Percentiles rank a stretch among this genome's conserved stretches.
These are phyloP conservation scores for Gracilaria domingensis DNA, from an alignment of 23 red algal genomes.

Conservation along the genomic window DNA sequence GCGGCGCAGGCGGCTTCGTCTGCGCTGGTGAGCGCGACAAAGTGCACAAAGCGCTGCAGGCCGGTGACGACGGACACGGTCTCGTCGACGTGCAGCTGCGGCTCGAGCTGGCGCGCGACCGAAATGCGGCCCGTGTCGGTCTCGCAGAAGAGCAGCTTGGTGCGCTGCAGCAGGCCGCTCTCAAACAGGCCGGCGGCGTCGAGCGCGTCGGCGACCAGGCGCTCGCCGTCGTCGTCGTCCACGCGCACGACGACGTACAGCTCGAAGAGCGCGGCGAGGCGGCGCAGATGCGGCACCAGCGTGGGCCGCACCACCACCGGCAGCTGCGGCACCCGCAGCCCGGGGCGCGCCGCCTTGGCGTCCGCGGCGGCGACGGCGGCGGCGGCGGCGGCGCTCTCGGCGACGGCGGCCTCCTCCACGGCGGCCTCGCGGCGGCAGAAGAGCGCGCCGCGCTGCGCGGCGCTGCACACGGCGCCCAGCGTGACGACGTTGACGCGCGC, in stretches of 20 bases:
- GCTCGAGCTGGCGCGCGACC: conserved; percentile 83
- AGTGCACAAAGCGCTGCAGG: conserved; percentile 74
- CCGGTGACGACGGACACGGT: conserved; percentile 55
- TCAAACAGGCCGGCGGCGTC: conserved; percentile 58
- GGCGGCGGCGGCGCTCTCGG: neutral
- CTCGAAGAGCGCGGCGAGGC: conserved; percentile 57
- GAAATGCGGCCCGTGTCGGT: conserved; percentile 67
- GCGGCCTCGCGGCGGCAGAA: conserved; percentile 1
- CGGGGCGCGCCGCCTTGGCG: too few relatives aligned
- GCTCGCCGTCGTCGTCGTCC: conserved; percentile 65
- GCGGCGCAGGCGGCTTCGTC: neutral
- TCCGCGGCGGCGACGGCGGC: neutral
- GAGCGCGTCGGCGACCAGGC: conserved; percentile 42
- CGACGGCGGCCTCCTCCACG: neutral
- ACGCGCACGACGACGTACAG: conserved; percentile 77
- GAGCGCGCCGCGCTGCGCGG: conserved; percentile 16
- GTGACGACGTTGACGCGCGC: conserved; percentile 45
- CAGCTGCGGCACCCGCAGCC: neutral
- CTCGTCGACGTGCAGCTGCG: conserved; percentile 82
- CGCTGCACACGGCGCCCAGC: conserved; percentile 32
- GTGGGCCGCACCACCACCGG: conserved; percentile 29
- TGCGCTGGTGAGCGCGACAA: conserved; percentile 41
- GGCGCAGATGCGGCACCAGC: conserved; percentile 1
- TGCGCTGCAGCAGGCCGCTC: conserved; percentile 55
- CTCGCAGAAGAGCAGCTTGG: conserved; percentile 87